A percentile compares a stretch with the other conserved stretches of the same genome.
phyloP scores from a whole-genome alignment of 106 monocot genomes.

The Xerophyta viscosa region DNA sequence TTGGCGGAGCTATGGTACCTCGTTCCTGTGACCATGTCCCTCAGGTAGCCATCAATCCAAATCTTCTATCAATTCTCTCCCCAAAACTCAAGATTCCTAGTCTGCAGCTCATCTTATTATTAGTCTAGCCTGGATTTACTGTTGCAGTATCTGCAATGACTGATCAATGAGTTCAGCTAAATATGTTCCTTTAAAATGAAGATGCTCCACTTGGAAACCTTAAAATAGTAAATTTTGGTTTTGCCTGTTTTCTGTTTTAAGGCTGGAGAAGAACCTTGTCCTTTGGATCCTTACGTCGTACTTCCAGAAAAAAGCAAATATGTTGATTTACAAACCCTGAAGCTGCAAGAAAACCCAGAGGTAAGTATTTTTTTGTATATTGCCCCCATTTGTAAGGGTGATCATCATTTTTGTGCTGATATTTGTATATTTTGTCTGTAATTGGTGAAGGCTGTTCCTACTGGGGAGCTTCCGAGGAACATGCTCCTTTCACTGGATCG shows the following conservation, averaged over 20 bases:
- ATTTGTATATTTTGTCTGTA: background rate
- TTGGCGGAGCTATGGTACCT: slow-evolving; percentile 94
- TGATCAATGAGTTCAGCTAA: no score
- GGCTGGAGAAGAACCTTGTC: slow-evolving; percentile 93
- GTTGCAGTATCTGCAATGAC: no score
- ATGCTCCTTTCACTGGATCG: slow-evolving; percentile 85
- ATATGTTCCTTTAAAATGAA: no score
- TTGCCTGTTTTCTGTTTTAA: no score
- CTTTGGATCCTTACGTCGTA: slow-evolving; percentile 91
- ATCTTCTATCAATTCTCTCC: no score
- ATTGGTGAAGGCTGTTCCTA: slow-evolving; percentile 71
- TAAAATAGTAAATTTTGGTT: no score
- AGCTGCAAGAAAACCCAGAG: slow-evolving; percentile 98
- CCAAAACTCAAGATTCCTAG: no score
- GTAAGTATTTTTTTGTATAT: slow-evolving; percentile 19
- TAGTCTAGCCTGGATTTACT: no score
- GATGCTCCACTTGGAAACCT: no score
- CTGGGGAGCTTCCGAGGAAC: slow-evolving; percentile 89
- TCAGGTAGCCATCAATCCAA: slow-evolving; percentile 34
- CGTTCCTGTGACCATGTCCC: slow-evolving; percentile 86
- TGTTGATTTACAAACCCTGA: slow-evolving; percentile 93
- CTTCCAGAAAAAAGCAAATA: slow-evolving; percentile 94
- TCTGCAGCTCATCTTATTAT: no score
- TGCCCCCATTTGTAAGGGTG: no score
- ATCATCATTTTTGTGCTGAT: no score